A percentile compares a stretch with the other conserved stretches of the same genome.
Conservation (phyloP, 495 filamentous ascomycete genomes). For the Hypoxylon subgilvum region DNA sequence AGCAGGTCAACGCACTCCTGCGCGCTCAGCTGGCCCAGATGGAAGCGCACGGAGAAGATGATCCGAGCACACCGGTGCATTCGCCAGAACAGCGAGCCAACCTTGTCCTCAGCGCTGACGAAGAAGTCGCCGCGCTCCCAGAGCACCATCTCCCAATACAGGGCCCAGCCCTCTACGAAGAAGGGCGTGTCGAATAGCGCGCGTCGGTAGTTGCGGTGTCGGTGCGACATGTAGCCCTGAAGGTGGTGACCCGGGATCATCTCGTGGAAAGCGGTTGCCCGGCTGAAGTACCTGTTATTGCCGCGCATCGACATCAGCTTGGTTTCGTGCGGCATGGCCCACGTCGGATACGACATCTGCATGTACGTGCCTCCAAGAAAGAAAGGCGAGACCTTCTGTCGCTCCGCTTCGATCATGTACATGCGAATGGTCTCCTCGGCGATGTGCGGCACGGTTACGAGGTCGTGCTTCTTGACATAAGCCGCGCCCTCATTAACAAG, state of each 20-base stretch:
- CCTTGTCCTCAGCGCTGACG: constrained; percentile 51
- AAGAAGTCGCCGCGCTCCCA: constrained; percentile 51
- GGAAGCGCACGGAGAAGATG: constrained; percentile 58
- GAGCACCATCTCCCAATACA: constrained; percentile 62
- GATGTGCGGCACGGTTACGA: constrained; percentile 58
- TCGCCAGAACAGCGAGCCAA: constrained; percentile 60
- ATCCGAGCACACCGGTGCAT: constrained; percentile 62
- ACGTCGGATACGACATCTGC: constrained; percentile 58
- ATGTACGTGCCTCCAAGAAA: constrained; percentile 58
- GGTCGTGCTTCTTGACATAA: constrained; percentile 53
- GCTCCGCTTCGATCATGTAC: constrained; percentile 57
- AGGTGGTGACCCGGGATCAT: constrained; percentile 62
- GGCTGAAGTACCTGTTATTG: constrained; percentile 59
- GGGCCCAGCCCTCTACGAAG: constrained; percentile 61
- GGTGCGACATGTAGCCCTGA: constrained; percentile 51
- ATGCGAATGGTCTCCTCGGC: constrained; percentile 58
- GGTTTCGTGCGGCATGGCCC: constrained; percentile 53
- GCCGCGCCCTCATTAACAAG: constrained; percentile 48
- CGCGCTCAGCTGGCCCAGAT: constrained; percentile 53
- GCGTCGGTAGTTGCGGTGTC: constrained; percentile 51
- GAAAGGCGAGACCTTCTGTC: constrained; percentile 58
- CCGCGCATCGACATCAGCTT: constrained; percentile 62
- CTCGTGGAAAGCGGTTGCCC: constrained; percentile 61
- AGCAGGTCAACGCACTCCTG: constrained; percentile 58
- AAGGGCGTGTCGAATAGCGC: constrained; percentile 58